These are phyloP conservation scores for Fusarium oxysporum DNA, from an alignment of 2,329 filamentous ascomycete species.

Conservation along the genomic window DNA sequence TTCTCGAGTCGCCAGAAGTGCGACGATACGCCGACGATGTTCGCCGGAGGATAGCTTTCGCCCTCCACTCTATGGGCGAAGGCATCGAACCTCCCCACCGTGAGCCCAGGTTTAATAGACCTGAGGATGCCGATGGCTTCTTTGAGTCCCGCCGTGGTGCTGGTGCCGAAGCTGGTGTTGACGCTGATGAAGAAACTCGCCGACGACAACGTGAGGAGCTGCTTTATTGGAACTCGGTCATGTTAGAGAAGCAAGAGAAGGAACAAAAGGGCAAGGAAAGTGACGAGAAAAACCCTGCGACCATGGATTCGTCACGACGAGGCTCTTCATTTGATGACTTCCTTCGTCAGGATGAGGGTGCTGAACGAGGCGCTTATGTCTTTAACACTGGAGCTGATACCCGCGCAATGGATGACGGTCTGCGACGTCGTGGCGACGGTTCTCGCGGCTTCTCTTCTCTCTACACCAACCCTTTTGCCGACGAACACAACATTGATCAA, in stretches of 20 bases:
- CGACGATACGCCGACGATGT: constrained; percentile 71
- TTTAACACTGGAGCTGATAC: constrained; percentile 67
- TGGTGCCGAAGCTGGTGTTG: constrained; percentile 61
- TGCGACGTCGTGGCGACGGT: constrained; percentile 62
- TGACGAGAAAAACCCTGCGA: constrained; percentile 10
- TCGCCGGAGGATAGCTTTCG: constrained; percentile 70
- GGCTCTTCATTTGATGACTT: constrained; percentile 70
- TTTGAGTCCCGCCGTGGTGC: constrained; percentile 61
- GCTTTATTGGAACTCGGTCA: constrained; percentile 72
- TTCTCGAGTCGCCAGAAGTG: constrained; percentile 74
- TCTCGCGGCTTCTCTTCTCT: constrained; percentile 59
- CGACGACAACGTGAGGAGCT: constrained; percentile 72
- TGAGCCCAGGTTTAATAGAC: constrained; percentile 71
- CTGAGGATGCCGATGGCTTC: constrained; percentile 75
- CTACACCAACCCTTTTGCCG: constrained; percentile 70
- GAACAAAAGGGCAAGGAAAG: constrained; percentile 39
- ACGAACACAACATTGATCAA: constrained; percentile 65
- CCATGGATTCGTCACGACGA: constrained; percentile 18
- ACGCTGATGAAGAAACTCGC: constrained; percentile 71
- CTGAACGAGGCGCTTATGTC: constrained; percentile 66
- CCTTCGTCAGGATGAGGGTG: constrained; percentile 61
- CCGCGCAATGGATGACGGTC: constrained; percentile 55
- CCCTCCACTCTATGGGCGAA: constrained; percentile 69
- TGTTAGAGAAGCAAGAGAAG: constrained; percentile 60
- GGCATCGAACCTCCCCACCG: constrained; percentile 61